Conservation (phyloP, 164 flowering plant species). For the Akebia trifoliata region DNA sequence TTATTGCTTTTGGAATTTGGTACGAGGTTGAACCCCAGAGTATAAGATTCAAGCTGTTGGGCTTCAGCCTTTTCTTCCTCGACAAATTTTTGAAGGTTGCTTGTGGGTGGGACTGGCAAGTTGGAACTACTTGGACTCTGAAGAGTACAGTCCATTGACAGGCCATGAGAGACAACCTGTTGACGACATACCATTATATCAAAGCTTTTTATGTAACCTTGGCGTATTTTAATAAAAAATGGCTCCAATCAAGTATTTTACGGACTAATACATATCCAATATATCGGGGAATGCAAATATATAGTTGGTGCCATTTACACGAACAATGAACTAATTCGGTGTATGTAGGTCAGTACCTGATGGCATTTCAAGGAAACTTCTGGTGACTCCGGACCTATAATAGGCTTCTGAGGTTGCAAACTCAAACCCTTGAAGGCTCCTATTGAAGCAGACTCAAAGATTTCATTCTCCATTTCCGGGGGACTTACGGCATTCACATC, state of each 20-base stretch:
- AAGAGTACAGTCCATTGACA: not conserved
- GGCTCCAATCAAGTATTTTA: no score
- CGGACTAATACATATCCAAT: no score
- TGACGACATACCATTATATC: not conserved
- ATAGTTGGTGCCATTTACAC: no score
- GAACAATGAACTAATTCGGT: no score
- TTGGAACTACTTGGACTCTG: not conserved
- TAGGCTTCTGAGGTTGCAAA: not conserved
- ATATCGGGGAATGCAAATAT: no score
- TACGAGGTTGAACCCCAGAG: no score
- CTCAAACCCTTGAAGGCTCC: not conserved
- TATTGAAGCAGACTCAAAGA: no score
- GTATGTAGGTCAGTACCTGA: constrained; percentile 1
- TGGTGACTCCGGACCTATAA: not conserved
- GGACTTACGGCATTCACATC: not conserved
- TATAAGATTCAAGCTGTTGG: not conserved
- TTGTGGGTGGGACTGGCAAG: not conserved
- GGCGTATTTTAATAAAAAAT: not conserved
- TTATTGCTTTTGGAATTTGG: not conserved
- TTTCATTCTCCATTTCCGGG: not conserved
- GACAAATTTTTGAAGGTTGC: not conserved
- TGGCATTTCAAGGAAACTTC: not conserved
- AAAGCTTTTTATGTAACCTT: not conserved
- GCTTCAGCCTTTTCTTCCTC: not conserved
- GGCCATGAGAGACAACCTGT: not conserved